Conservation (phyloP, 208 protist genomes). For the Acanthamoeba sp. region DNA sequence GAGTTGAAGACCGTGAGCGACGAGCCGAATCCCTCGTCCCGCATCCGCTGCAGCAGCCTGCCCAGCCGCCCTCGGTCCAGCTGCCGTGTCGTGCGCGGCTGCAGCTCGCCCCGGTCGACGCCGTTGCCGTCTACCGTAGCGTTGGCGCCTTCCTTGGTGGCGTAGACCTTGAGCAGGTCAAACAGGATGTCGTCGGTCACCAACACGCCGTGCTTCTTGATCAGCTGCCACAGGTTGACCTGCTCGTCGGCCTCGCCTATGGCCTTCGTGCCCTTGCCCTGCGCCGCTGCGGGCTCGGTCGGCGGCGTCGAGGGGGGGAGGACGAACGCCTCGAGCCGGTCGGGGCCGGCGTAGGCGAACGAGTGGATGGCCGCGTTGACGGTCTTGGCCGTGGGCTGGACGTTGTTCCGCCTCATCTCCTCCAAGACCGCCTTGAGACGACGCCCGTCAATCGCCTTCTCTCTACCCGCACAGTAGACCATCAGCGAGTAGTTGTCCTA, state of each 20-base stretch:
- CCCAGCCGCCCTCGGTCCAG: background rate
- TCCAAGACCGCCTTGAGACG: background rate
- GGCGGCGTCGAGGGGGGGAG: background rate
- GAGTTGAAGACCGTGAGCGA: background rate
- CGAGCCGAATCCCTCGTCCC: background rate
- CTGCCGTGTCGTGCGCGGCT: background rate
- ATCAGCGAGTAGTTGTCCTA: slow-evolving; percentile 24
- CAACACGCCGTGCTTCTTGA: background rate
- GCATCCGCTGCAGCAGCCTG: background rate
- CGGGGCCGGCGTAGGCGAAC: background rate
- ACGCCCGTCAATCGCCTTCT: background rate
- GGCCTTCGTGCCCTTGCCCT: background rate
- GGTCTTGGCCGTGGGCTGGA: slow-evolving; percentile 1
- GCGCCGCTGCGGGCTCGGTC: no score
- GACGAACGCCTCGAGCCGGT: background rate
- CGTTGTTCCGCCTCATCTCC: background rate
- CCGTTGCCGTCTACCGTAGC: no score
- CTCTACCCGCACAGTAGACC: background rate
- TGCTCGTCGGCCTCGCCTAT: background rate
- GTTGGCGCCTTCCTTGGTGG: background rate
- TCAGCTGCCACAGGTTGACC: background rate
- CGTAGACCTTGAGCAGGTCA: slow-evolving; percentile 8
- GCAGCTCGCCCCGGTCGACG: background rate
- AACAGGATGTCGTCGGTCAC: slow-evolving; percentile 28
- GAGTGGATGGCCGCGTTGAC: background rate